Evolutionary conservation across 2,329 filamentous ascomycete genomes (phyloP).

Genomic region (Leptographium galeiforme): DNA sequence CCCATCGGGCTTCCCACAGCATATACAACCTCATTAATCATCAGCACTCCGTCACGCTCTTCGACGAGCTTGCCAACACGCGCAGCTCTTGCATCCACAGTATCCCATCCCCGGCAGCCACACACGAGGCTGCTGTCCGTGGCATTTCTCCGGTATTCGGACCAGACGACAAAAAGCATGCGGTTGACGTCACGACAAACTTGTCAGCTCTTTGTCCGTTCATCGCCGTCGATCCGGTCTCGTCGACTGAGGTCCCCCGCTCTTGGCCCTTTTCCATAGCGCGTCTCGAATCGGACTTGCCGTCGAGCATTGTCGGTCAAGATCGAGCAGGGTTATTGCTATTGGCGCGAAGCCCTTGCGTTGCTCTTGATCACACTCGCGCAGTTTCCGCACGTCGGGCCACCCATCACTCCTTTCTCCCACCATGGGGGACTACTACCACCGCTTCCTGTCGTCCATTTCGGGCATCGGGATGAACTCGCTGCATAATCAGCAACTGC

Average conservation of each 20-base stretch:
- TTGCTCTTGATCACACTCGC: not conserved
- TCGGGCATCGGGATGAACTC: conserved; percentile 23
- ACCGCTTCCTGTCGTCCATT: conserved; percentile 40
- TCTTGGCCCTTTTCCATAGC: no score
- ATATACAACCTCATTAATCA: no score
- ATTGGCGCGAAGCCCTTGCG: not conserved
- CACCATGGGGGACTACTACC: conserved; percentile 43
- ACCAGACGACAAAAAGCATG: not conserved
- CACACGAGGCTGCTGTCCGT: no score
- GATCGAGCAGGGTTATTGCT: not conserved
- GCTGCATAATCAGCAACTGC: not conserved
- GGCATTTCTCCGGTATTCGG: no score
- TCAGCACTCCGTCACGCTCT: no score
- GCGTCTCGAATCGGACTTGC: not conserved
- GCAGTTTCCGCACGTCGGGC: no score
- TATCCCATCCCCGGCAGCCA: no score
- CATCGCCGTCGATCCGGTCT: not conserved
- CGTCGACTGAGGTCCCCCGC: no score
- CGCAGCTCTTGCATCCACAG: no score
- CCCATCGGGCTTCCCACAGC: no score
- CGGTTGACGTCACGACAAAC: not conserved
- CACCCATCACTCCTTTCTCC: not conserved
- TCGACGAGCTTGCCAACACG: no score
- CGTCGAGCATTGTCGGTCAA: not conserved
- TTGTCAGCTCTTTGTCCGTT: not conserved